Evolutionary conservation across 2,329 filamentous ascomycete genomes (phyloP).

Genomic region (Apiospora hydei): DNA sequence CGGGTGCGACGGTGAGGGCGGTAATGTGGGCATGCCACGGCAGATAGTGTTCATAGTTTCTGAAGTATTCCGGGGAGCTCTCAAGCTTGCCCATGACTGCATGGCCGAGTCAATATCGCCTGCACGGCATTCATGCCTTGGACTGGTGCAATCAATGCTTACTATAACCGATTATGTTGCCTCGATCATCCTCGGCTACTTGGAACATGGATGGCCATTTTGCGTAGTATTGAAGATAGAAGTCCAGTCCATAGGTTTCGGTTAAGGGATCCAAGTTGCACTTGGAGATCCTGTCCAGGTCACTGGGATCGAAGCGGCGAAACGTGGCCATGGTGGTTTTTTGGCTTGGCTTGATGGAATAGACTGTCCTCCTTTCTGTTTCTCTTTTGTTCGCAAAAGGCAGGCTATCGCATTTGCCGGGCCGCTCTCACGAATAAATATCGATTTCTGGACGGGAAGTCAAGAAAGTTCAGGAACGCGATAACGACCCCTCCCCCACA

Average conservation of each 20-base stretch:
- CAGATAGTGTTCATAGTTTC: conserved; percentile 86
- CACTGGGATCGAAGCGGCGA: conserved; percentile 81
- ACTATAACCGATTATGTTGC: conserved; percentile 97
- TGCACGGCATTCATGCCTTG: not conserved
- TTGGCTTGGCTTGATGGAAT: not conserved
- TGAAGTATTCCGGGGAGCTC: conserved; percentile 77
- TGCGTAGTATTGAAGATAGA: conserved; percentile 95
- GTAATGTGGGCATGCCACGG: conserved; percentile 99
- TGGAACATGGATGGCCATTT: conserved; percentile 96
- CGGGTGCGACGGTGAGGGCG: conserved; percentile 88
- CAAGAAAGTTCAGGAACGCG: not conserved
- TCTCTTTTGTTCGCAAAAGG: not conserved
- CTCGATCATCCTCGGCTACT: conserved; percentile 83
- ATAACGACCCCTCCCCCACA: conserved; percentile 13
- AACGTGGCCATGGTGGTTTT: conserved; percentile 74
- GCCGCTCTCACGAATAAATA: not conserved
- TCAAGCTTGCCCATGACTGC: conserved; percentile 97
- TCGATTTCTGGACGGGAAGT: conserved; percentile 1
- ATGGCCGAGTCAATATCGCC: conserved; percentile 25
- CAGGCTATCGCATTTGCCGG: not conserved
- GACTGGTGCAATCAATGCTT: conserved; percentile 41
- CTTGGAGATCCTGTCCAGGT: conserved; percentile 88
- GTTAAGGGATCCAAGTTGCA: conserved; percentile 96
- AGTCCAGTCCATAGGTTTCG: conserved; percentile 96
- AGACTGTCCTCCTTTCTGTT: too few species aligned